Evolutionary conservation across 75 land plant species (phyloP).

Genomic region (Selaginella tamariscina): DNA sequence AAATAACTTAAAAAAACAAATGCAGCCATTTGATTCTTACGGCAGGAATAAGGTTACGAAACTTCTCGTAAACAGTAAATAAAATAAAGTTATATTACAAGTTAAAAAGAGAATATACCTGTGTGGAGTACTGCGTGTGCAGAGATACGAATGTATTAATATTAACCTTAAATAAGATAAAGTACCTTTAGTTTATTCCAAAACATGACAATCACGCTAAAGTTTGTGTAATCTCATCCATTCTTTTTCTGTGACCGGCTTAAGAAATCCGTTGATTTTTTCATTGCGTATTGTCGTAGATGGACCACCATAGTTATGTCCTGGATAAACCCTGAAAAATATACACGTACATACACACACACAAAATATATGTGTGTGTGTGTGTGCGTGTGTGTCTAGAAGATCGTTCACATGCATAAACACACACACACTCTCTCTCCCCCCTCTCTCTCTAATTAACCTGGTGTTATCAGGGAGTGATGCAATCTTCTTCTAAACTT

Average conservation of each 20-base stretch:
- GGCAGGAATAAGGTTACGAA: no score
- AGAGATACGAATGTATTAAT: constrained; percentile 2
- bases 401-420: background rate
- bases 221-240: constrained; percentile 21
- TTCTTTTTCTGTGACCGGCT: constrained; percentile 22
- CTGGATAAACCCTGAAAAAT: constrained; percentile 29
- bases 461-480: constrained; percentile 22
- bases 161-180: background rate
- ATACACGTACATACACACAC: background rate
- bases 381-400: no score
- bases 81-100: no score
- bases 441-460: no score
- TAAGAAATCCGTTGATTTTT: constrained; percentile 21
- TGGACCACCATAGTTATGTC: constrained; percentile 34
- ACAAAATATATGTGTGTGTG: no score
- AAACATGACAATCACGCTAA: constrained; percentile 5
- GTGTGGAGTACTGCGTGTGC: background rate
- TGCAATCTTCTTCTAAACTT: constrained; percentile 32
- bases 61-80: no score
- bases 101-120: background rate
- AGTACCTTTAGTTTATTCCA: background rate
- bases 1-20: no score
- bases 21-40: no score
- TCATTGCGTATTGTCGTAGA: constrained; percentile 24
- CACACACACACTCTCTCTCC: no score